These are phyloP conservation scores for Candida sanyaensis DNA, from an alignment of 1,139 yeast species.

Conservation along the genomic window DNA sequence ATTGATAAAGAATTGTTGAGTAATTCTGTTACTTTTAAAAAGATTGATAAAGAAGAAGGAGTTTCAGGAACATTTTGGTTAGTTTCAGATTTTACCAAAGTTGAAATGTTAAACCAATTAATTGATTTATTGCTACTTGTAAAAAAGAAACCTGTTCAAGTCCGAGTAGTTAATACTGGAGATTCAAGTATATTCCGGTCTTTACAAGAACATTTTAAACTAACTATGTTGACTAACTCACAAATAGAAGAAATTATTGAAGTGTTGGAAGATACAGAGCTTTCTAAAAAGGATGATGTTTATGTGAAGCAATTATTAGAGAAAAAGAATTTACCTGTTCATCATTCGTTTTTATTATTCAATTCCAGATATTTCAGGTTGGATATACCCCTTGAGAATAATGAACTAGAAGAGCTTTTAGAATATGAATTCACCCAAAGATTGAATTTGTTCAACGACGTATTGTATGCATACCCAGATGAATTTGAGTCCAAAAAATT, in stretches of 20 bases:
- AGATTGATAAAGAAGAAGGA: conserved; percentile 14
- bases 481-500: conserved; percentile 23
- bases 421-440: conserved; percentile 41
- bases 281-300: not conserved
- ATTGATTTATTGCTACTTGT: conserved; percentile 32
- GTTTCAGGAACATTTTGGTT: conserved; percentile 49
- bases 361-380: conserved; percentile 46
- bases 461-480: conserved; percentile 33
- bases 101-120: conserved; percentile 42
- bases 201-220: conserved; percentile 10
- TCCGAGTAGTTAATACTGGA: conserved; percentile 36
- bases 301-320: conserved; percentile 15
- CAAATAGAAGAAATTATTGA: conserved; percentile 20
- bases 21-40: conserved; percentile 20
- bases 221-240: conserved; percentile 14
- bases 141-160: conserved; percentile 29
- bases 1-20: conserved; percentile 31
- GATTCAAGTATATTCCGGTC: conserved; percentile 9
- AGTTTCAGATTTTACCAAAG: conserved; percentile 53
- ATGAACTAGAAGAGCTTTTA: conserved; percentile 29
- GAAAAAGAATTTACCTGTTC: conserved; percentile 31
- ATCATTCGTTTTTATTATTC: conserved; percentile 36
- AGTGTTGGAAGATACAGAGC: conserved; percentile 3
- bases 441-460: conserved; percentile 27
- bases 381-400: conserved; percentile 18